These are phyloP conservation scores for Fusarium torulosum DNA, from an alignment of 2,329 filamentous ascomycete genomes.

Conservation along the genomic window DNA sequence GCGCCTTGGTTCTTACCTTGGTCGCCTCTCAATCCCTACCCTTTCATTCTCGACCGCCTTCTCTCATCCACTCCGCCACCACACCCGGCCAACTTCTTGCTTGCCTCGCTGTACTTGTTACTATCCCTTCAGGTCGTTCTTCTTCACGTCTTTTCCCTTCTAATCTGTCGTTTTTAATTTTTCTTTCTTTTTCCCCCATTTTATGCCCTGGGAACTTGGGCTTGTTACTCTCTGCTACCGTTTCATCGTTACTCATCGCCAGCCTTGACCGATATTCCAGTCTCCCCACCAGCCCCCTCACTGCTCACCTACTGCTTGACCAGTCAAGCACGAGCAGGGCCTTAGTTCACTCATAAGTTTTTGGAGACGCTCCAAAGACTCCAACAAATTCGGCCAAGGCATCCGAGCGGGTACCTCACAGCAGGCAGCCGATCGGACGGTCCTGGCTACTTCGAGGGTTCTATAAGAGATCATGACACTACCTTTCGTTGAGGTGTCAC, in stretches of 20 bases:
- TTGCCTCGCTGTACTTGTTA: constrained; percentile 27
- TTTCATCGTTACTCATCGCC: constrained; percentile 40
- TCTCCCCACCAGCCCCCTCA: constrained; percentile 37
- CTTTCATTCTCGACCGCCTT: constrained; percentile 42
- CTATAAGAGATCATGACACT: constrained; percentile 54
- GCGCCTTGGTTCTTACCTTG: constrained; percentile 36
- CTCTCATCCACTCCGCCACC: constrained; percentile 43
- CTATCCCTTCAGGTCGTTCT: constrained; percentile 18
- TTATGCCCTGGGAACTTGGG: constrained; percentile 11
- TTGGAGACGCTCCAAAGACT: constrained; percentile 31
- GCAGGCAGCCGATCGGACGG: constrained; percentile 40
- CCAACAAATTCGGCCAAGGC: constrained; percentile 34
- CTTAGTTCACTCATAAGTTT: constrained; percentile 22
- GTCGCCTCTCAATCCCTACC: constrained; percentile 37
- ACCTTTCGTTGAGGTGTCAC: constrained; percentile 74
- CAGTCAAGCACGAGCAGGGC: constrained; percentile 38
- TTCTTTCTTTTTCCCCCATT: constrained; percentile 3
- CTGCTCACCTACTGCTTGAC: constrained; percentile 26
- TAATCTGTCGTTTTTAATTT: constrained; percentile 23
- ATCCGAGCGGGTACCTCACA: constrained; percentile 43
- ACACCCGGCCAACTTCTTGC: constrained; percentile 31
- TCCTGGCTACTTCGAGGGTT: constrained; percentile 30
- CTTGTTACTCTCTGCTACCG: constrained; percentile 27
- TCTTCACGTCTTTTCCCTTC: constrained; percentile 25
- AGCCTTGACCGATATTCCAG: constrained; percentile 41